Base-by-base conservation (phyloP, 2,329 filamentous ascomycete species). In the Botrytis fragariae region DNA sequence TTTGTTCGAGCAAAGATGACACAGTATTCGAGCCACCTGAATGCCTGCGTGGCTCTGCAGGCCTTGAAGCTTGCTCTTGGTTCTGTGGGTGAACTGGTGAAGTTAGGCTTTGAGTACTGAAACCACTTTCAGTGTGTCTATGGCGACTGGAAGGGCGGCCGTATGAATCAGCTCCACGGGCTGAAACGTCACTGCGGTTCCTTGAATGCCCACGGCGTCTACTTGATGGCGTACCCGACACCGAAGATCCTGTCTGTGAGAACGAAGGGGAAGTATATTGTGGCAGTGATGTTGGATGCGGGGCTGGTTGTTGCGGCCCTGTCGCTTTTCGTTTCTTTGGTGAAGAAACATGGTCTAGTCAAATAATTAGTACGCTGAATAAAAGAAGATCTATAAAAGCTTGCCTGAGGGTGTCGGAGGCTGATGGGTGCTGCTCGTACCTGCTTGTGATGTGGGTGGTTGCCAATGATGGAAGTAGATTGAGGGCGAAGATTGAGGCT, bases 381-480 rank as follows among this genome's bases (percentile, higher is more conserved):
- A 86, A 83, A 78, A 81, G 81, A 77, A 82, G 70, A 82, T 77
- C 82, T 84, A 75, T 84, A 82, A 82, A 84, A 84, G 77, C 79
- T 89, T 91, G 89, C 91, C 90, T 84, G 92, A 91, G 79, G 93
- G 91, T 75, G 92, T 92, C 79, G 88, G 88, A 74, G 92, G 91
- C 81, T 92, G 90, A 79, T 90, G 89, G 73, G 87, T 86, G 81
- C 86, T 84, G 76, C 86, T 77, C 59, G 76, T 84, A 74, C 87
- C 86, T 76, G 86, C 85, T 82, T 92, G 87, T 75, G 89, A 88
- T 35, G 86, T 88, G 22, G 94, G 94, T 63, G 94, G 94, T 74
- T 95, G 92, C 94, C 94, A 97, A 81, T 97, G 93, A 80, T 97
- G 93, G 81, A 97, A 97, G 82, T 93, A 96, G 65, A 97, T 92